Evolutionary conservation across 176 grass and related monocot species (phyloP).

Genomic region (Dendrocalamus sinicus): DNA sequence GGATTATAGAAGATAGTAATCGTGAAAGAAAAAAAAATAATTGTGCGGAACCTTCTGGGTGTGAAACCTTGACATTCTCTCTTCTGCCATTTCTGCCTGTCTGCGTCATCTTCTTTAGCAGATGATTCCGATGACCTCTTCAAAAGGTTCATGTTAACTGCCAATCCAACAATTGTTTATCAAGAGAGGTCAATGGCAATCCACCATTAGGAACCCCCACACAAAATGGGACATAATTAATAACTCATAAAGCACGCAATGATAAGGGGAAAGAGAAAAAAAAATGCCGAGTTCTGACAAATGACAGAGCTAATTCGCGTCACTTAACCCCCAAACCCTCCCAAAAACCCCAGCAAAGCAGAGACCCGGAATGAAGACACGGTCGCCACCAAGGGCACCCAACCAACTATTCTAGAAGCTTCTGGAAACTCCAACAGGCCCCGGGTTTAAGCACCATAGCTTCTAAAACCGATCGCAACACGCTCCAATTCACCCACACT

Average conservation of each 20-base stretch:
- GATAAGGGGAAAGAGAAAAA: not conserved
- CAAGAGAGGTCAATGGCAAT: constrained; percentile 13
- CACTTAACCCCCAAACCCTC: not conserved
- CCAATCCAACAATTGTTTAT: not conserved
- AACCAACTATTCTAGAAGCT: not conserved
- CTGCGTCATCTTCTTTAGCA: constrained; percentile 27
- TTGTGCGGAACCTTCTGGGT: constrained; percentile 47
- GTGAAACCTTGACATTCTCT: constrained; percentile 36
- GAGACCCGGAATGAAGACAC: not conserved
- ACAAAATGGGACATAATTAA: not conserved
- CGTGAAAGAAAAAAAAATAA: not conserved
- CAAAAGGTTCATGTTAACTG: constrained; percentile 42
- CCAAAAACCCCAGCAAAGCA: not conserved
- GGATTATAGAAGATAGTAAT: constrained; percentile 1
- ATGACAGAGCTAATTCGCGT: not conserved
- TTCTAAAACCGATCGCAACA: not conserved
- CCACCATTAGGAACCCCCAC: not conserved
- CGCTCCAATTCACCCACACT: not conserved
- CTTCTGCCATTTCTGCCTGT: constrained; percentile 33
- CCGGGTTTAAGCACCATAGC: not conserved
- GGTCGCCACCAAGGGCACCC: not conserved
- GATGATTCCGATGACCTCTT: constrained; percentile 43
- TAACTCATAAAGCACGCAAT: not conserved
- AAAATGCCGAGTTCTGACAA: not conserved
- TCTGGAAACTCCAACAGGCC: not conserved